Percentiles rank a stretch among this genome's conserved stretches.
Conservation (phyloP, 2,329 filamentous ascomycete species). For the Fusarium sp. region DNA sequence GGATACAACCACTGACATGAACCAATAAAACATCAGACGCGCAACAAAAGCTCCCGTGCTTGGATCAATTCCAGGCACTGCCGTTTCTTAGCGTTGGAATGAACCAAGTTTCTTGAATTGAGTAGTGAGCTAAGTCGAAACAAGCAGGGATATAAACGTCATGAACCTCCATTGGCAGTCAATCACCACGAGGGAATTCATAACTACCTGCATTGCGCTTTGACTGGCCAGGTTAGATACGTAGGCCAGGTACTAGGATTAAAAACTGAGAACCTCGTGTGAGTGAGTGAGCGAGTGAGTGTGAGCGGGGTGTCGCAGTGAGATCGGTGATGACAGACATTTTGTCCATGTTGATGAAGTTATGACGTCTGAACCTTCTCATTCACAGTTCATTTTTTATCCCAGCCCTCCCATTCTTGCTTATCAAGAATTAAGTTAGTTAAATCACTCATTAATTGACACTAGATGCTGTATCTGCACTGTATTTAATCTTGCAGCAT, state of each 20-base stretch:
- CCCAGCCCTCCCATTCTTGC: slow-evolving; percentile 14
- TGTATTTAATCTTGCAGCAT: slow-evolving; percentile 10
- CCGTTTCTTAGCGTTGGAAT: slow-evolving; percentile 20
- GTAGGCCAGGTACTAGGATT: slow-evolving; percentile 13
- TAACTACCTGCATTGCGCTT: not conserved
- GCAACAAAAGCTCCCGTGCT: slow-evolving; percentile 20
- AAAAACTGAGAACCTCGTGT: not conserved
- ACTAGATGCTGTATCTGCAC: not conserved
- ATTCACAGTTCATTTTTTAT: slow-evolving; percentile 1
- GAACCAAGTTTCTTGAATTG: slow-evolving; percentile 28
- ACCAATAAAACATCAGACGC: not conserved
- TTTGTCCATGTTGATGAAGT: slow-evolving; percentile 27
- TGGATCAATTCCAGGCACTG: slow-evolving; percentile 31
- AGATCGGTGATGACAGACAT: slow-evolving; percentile 27
- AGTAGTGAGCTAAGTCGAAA: slow-evolving; percentile 20
- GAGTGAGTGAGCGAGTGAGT: too few relatives aligned
- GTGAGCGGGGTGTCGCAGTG: slow-evolving; percentile 18
- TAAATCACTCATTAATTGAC: slow-evolving; percentile 2
- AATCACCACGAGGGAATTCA: not conserved
- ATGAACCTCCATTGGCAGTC: slow-evolving; percentile 3
- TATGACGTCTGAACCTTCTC: slow-evolving; percentile 35
- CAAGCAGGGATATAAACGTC: slow-evolving; percentile 22
- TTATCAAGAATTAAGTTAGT: not conserved
- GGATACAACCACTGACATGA: not conserved
- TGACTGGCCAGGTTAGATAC: not conserved